A percentile compares a stretch with the other conserved stretches of the same genome.
Evolutionary conservation across 2,329 filamentous ascomycete genomes (phyloP).

Genomic region (Botrytis fabae): DNA sequence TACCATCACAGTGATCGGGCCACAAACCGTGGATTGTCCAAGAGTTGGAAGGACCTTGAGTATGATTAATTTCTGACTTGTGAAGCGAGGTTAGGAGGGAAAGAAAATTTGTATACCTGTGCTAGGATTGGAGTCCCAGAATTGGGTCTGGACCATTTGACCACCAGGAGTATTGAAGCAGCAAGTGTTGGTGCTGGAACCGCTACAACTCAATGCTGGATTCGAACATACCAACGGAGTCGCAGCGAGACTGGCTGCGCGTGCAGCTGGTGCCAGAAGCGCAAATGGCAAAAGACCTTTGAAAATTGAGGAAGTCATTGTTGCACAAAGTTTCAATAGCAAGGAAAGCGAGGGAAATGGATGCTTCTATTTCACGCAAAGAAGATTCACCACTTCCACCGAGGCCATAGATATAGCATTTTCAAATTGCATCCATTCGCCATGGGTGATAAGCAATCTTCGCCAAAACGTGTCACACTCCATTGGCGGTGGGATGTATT

Average conservation of each 20-base stretch:
- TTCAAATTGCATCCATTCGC: background rate
- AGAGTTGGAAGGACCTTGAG: slow-evolving; percentile 53
- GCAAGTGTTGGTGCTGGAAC: slow-evolving; percentile 61
- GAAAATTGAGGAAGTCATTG: slow-evolving; percentile 12
- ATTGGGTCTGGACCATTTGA: slow-evolving; percentile 71
- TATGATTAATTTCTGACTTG: background rate
- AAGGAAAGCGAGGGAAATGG: slow-evolving; percentile 9
- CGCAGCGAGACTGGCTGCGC: slow-evolving; percentile 28
- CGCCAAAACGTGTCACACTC: slow-evolving; percentile 17
- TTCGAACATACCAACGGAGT: slow-evolving; percentile 35
- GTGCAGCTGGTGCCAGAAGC: slow-evolving; percentile 19
- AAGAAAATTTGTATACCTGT: slow-evolving; percentile 39
- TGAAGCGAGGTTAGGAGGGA: background rate
- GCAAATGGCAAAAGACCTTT: slow-evolving; percentile 16
- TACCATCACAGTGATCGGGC: slow-evolving; percentile 67
- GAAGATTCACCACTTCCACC: background rate
- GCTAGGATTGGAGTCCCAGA: slow-evolving; percentile 69
- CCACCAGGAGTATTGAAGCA: slow-evolving; percentile 75
- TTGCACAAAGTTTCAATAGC: background rate
- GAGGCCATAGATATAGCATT: slow-evolving; percentile 17
- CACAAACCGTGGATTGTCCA: slow-evolving; percentile 74
- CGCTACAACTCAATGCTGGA: slow-evolving; percentile 50
- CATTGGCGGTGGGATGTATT: background rate
- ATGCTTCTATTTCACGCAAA: slow-evolving; percentile 13
- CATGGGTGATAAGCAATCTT: slow-evolving; percentile 20